These are phyloP conservation scores for Cutaneotrichosporon mucoides DNA, from an alignment of 1,284 basidiomycete species.

Conservation along the genomic window DNA sequence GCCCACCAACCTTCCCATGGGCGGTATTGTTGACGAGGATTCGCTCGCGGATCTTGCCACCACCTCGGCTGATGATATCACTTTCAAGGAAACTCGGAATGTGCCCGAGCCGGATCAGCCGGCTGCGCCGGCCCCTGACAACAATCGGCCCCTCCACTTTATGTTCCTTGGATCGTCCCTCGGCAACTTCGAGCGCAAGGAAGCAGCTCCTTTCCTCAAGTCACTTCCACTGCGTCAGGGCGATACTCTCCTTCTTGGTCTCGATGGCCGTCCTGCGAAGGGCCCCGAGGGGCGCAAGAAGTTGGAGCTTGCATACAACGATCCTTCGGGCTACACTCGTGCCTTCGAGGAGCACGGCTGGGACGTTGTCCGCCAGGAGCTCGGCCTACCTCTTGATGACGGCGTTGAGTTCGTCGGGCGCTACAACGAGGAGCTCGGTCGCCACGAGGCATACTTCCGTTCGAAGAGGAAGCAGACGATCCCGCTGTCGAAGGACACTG, in stretches of 20 bases:
- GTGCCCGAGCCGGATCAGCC: too few relatives aligned
- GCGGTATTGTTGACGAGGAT: slow-evolving; percentile 14
- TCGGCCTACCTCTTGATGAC: slow-evolving; percentile 33
- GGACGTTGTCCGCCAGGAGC: slow-evolving; percentile 51
- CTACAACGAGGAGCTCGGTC: slow-evolving; percentile 66
- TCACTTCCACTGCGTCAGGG: slow-evolving; percentile 66
- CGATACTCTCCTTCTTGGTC: slow-evolving; percentile 63
- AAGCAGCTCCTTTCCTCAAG: slow-evolving; percentile 69
- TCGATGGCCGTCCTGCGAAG: slow-evolving; percentile 61
- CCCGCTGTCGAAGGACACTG: slow-evolving; percentile 52
- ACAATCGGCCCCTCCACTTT: slow-evolving; percentile 62
- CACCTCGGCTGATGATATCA: not conserved
- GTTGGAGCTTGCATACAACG: slow-evolving; percentile 68
- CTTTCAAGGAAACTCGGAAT: not conserved
- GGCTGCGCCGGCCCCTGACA: not conserved
- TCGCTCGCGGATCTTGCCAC: not conserved
- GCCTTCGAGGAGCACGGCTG: slow-evolving; percentile 91
- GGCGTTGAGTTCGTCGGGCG: slow-evolving; percentile 65
- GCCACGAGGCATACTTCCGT: slow-evolving; percentile 81
- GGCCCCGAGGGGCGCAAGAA: slow-evolving; percentile 39
- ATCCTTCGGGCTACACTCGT: slow-evolving; percentile 68
- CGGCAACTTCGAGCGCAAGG: slow-evolving; percentile 81
- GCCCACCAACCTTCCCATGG: slow-evolving; percentile 19
- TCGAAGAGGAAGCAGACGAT: slow-evolving; percentile 64
- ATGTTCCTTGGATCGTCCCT: slow-evolving; percentile 92